Base-by-base conservation (phyloP, 2,329 filamentous ascomycete species). In the Cladosporium velox region DNA sequence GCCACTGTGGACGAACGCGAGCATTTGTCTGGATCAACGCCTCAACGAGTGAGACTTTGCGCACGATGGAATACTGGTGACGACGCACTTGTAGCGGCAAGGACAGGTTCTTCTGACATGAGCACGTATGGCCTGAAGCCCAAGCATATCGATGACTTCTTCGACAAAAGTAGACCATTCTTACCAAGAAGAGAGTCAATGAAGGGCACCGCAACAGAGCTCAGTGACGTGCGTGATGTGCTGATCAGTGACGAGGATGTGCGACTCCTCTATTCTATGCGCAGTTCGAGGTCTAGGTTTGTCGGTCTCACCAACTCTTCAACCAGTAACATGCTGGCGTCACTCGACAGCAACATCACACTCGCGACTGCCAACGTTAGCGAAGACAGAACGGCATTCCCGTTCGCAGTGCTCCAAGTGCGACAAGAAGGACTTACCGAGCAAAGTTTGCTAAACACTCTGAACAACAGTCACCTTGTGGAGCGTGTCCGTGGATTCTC, bases 401-500 rank as follows among this genome's bases (percentile, higher is more conserved):
- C 84, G 5, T 81, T 85, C 72, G 82, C 83, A 32, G 77, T 86
- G 18, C 75, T 86, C 1, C 79, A 82, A 55, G 76, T 86, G 34
- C 79, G 84, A 32, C 79, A 80, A 62, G 83, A 86, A 72, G 83
- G 83, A 4, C 70, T 71, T 38, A 72, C 74, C 38, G 75, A 75
- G 28, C 71, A 73, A 24, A 73, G 76, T 28, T 73, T 85, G 15
- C 74, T 84, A 26, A 72, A 79, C 58, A 74, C 74, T 5, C 75
- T 85, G 26, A 80, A 85, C 66, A 72, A 76, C 49, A 84, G 79
- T 67, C 80, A 85, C 70, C 71, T 85, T 55, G 81, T 84, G 21
- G 83, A 86, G 69, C 79, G 84, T 35, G 79, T 86, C 11, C 78
- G 81, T 38, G 84, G 83, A 4, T 86, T 86, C 69, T 85, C 84